These are phyloP conservation scores for Allium sativum DNA, from an alignment of 106 monocot species.

Conservation along the genomic window DNA sequence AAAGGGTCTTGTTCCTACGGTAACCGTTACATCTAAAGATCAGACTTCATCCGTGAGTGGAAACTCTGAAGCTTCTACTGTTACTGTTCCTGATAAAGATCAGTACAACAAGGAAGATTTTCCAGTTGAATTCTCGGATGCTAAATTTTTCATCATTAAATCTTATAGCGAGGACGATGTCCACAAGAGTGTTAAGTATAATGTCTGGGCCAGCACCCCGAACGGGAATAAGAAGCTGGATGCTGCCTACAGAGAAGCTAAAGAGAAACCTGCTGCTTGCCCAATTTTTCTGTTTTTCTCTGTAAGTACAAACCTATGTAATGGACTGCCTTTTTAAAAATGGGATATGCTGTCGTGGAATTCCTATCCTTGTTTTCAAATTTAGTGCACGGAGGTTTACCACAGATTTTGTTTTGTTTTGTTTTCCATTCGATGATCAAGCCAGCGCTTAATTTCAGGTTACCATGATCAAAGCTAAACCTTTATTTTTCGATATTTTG, in stretches of 20 bases:
- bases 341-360: too few species aligned
- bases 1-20: conserved; percentile 30
- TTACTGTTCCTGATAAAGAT: conserved; percentile 35
- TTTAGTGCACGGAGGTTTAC: too few species aligned
- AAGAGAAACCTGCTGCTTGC: conserved; percentile 38
- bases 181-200: conserved; percentile 90
- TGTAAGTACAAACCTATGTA: conserved; percentile 28
- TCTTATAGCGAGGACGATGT: conserved; percentile 94
- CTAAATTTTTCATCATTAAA: conserved; percentile 93
- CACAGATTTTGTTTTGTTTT: too few species aligned
- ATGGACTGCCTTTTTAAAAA: too few species aligned
- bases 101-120: conserved; percentile 67
- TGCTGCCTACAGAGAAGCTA: conserved; percentile 69
- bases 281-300: conserved; percentile 92
- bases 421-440: too few species aligned
- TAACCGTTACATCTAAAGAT: conserved; percentile 42
- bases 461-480: too few species aligned
- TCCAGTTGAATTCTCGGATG: conserved; percentile 44
- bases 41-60: conserved; percentile 27
- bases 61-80: conserved; percentile 25
- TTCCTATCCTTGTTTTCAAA: too few species aligned
- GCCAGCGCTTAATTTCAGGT: too few species aligned
- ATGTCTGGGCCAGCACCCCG: conserved; percentile 87
- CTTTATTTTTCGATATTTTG: background rate
- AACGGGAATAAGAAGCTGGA: conserved; percentile 97